These are phyloP conservation scores for Cutaneotrichosporon dermatis DNA, from an alignment of 1,284 basidiomycete species.

Conservation along the genomic window DNA sequence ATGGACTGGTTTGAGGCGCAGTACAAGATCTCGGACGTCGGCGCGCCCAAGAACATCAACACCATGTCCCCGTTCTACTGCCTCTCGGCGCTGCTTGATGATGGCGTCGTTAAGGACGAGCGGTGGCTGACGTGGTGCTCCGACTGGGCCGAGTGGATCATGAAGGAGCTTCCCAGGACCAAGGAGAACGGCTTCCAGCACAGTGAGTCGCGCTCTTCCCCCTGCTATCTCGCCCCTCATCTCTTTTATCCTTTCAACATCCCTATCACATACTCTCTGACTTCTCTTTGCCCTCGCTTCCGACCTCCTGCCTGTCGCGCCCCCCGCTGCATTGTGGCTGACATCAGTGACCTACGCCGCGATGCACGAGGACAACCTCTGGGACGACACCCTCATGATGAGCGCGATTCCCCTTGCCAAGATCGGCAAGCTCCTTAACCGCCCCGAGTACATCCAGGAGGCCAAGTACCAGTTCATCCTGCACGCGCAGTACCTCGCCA, in stretches of 20 bases:
- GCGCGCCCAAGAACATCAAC: slow-evolving; percentile 65
- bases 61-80: slow-evolving; percentile 63
- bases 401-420: slow-evolving; percentile 56
- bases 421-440: slow-evolving; percentile 57
- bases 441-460: slow-evolving; percentile 58
- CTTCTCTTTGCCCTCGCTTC: no score
- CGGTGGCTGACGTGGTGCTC: slow-evolving; percentile 49
- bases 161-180: slow-evolving; percentile 57
- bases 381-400: slow-evolving; percentile 69
- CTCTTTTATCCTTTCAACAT: no score
- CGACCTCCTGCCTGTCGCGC: no score
- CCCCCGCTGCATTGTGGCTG: neutral
- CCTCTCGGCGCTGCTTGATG: slow-evolving; percentile 53
- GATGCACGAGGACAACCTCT: slow-evolving; percentile 58
- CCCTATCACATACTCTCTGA: no score
- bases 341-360: slow-evolving; percentile 53
- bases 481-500: slow-evolving; percentile 35
- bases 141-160: slow-evolving; percentile 64
- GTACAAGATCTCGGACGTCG: slow-evolving; percentile 52
- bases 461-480: slow-evolving; percentile 38
- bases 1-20: slow-evolving; percentile 58
- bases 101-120: slow-evolving; percentile 28
- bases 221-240: no score
- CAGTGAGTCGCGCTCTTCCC: slow-evolving; percentile 32
- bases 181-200: slow-evolving; percentile 61